phyloP scores from a whole-genome alignment of 176 grass and related monocot species.

The Pharus latifolius region DNA sequence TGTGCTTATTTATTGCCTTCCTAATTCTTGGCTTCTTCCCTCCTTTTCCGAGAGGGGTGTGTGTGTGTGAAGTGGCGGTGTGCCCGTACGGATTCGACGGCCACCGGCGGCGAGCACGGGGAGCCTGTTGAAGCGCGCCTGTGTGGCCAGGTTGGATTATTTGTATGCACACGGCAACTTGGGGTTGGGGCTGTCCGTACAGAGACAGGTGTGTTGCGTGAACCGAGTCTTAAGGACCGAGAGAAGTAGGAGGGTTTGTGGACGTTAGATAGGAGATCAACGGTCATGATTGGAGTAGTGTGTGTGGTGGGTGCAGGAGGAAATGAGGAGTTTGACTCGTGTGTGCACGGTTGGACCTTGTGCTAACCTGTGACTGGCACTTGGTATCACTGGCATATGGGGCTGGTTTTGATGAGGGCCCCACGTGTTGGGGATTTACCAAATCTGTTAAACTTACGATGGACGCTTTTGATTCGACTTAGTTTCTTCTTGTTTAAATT shows the following conservation, averaged over 20 bases:
- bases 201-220: background rate
- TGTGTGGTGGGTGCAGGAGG: background rate
- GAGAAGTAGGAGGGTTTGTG: fast-evolving
- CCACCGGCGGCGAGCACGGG: conserved; percentile 21
- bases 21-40: background rate
- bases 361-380: too few relatives aligned
- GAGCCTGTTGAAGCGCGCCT: conserved; percentile 12
- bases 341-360: too few relatives aligned
- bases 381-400: background rate
- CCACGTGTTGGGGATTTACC: background rate
- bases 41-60: too few relatives aligned
- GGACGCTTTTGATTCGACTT: too few relatives aligned
- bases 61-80: background rate
- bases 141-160: conserved; percentile 24
- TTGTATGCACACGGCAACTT: conserved; percentile 25
- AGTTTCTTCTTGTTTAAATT: too few relatives aligned
- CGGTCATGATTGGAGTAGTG: background rate
- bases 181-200: background rate
- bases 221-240: background rate
- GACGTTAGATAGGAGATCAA: background rate
- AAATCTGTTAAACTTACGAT: too few relatives aligned
- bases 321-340: background rate
- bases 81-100: background rate
- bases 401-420: background rate
- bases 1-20: background rate